Conservation (phyloP, 2,329 filamentous ascomycete species). For the Cercospora sesami region DNA sequence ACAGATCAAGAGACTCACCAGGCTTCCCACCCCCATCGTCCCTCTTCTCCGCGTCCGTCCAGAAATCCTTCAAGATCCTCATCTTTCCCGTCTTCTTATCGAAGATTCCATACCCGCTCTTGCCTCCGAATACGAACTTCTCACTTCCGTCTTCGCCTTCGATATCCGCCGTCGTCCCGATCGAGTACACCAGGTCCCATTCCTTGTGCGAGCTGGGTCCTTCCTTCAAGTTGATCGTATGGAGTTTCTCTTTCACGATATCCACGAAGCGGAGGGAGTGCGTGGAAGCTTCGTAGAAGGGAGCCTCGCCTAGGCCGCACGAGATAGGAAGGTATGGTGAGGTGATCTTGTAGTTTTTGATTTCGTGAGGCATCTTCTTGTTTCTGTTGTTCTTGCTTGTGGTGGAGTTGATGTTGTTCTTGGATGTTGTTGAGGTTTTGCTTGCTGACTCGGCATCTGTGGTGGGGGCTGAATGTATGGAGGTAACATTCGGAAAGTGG, state of each 20-base stretch:
- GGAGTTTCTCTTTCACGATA: constrained; percentile 73
- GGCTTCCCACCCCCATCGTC: constrained; percentile 36
- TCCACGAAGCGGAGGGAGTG: constrained; percentile 75
- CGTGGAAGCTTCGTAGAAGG: constrained; percentile 64
- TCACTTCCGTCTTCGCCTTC: constrained; percentile 63
- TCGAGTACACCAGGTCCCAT: constrained; percentile 57
- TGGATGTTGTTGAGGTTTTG: not conserved
- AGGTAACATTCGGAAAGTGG: not conserved
- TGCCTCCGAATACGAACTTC: constrained; percentile 71
- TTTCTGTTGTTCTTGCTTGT: not conserved
- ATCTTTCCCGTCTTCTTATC: constrained; percentile 61
- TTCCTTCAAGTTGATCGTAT: constrained; percentile 65
- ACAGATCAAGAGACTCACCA: constrained; percentile 9
- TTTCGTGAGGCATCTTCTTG: constrained; percentile 32
- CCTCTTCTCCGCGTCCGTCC: constrained; percentile 51
- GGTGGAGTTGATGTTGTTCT: not conserved
- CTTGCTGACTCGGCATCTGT: not conserved
- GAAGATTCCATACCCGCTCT: constrained; percentile 77
- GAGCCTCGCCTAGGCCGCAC: constrained; percentile 71
- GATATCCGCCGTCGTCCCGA: constrained; percentile 73
- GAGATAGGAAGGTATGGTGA: constrained; percentile 60
- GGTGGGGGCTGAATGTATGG: constrained; percentile 2
- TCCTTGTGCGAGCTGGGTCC: constrained; percentile 60
- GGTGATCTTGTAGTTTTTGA: constrained; percentile 39
- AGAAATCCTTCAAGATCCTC: constrained; percentile 59